These are phyloP conservation scores for Hsuehochloa calcarea DNA, from an alignment of 176 grass and related monocot species.

Conservation along the genomic window DNA sequence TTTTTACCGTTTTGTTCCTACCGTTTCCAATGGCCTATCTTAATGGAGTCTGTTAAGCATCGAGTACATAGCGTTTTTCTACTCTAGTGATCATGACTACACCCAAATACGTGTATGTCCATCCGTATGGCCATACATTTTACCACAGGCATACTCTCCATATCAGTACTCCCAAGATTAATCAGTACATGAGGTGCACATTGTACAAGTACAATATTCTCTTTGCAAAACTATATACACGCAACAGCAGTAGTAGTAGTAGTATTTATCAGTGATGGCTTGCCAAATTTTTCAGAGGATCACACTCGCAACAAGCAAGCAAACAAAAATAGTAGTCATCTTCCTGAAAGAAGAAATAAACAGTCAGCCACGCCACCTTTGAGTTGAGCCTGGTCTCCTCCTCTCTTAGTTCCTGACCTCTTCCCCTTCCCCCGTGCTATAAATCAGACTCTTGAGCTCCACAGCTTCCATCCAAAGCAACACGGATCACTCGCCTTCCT, in stretches of 20 bases:
- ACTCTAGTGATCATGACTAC: background rate
- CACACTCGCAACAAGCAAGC: background rate
- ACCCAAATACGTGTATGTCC: background rate
- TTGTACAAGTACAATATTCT: too few relatives aligned
- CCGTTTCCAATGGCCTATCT: background rate
- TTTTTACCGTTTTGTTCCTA: background rate
- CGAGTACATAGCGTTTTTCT: background rate
- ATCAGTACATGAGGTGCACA: background rate
- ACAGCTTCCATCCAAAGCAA: background rate
- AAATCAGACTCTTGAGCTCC: slow-evolving; percentile 10
- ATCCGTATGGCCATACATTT: background rate
- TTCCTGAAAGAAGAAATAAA: background rate
- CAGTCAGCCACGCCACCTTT: background rate
- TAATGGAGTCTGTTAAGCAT: background rate
- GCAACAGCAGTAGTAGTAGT: too few relatives aligned
- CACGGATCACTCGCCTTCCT: background rate
- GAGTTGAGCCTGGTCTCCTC: background rate
- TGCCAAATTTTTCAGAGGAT: background rate
- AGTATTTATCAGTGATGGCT: background rate
- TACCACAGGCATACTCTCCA: background rate
- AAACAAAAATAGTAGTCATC: background rate
- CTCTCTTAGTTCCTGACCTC: background rate
- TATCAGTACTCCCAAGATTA: background rate
- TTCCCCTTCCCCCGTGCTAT: slow-evolving; percentile 12
- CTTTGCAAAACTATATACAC: too few relatives aligned